Evolutionary conservation across 768 basidiomycete species (phyloP).

Genomic region (Boletus pseudo-olivaceus): DNA sequence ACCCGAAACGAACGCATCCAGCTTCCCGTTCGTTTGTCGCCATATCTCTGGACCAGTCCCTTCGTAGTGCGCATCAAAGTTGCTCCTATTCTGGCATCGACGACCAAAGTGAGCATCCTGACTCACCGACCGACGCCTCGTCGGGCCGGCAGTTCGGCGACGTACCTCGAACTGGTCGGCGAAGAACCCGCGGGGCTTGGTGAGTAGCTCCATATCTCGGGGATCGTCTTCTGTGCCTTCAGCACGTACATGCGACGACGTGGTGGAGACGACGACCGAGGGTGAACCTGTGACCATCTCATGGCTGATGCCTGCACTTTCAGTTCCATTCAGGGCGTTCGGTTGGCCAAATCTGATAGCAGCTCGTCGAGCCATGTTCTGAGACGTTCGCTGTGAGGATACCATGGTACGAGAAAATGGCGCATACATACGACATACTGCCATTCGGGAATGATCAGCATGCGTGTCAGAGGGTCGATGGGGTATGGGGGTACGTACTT

Average conservation of each 20-base stretch:
- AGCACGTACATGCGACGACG: constrained; percentile 40
- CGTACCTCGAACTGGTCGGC: constrained; percentile 91
- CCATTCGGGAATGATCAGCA: constrained; percentile 1
- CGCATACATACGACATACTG: constrained; percentile 61
- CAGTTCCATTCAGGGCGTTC: constrained; percentile 22
- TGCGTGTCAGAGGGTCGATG: background rate
- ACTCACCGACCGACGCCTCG: no score
- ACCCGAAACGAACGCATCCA: constrained; percentile 87
- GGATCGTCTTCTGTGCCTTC: constrained; percentile 31
- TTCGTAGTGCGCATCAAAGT: constrained; percentile 82
- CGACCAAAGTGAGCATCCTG: no score
- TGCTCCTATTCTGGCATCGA: constrained; percentile 65
- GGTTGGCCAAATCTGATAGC: constrained; percentile 68
- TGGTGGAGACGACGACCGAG: constrained; percentile 52
- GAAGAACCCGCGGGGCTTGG: constrained; percentile 78
- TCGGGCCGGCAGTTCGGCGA: no score
- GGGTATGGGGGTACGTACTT: constrained; percentile 44
- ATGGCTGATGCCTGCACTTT: constrained; percentile 20
- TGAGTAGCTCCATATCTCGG: constrained; percentile 40
- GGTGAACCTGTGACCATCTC: constrained; percentile 44
- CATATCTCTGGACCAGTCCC: constrained; percentile 96
- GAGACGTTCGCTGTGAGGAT: background rate
- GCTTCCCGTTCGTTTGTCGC: constrained; percentile 79
- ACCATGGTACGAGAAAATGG: background rate
- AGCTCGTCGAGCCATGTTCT: constrained; percentile 86